phyloP scores from a whole-genome alignment of 345 rosid genomes.

The Populus deltoides region DNA sequence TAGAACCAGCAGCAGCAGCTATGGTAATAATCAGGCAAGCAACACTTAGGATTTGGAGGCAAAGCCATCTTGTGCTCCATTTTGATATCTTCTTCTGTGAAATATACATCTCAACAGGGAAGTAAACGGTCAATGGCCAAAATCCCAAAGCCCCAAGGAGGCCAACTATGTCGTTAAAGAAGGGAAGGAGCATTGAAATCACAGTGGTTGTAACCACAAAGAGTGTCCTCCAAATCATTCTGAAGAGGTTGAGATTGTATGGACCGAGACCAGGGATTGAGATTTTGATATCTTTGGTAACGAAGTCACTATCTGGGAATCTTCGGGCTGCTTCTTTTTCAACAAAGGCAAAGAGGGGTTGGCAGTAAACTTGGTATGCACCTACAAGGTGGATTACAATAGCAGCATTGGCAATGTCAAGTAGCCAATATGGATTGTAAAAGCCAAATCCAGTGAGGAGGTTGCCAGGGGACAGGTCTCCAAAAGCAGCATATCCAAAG shows the following conservation, averaged over 20 bases:
- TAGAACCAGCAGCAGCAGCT: slow-evolving; percentile 76
- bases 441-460: slow-evolving; percentile 81
- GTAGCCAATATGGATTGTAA: slow-evolving; percentile 77
- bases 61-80: slow-evolving; percentile 79
- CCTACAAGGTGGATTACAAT: slow-evolving; percentile 79
- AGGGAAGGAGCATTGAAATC: slow-evolving; percentile 81
- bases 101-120: slow-evolving; percentile 90
- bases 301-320: slow-evolving; percentile 60
- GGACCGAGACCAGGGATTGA: slow-evolving; percentile 42
- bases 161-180: slow-evolving; percentile 75
- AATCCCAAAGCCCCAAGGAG: slow-evolving; percentile 85
- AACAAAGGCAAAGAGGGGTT: slow-evolving; percentile 74
- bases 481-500: slow-evolving; percentile 85
- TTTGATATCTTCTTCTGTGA: slow-evolving; percentile 57
- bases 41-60: slow-evolving; percentile 63
- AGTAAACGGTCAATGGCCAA: slow-evolving; percentile 88
- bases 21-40: slow-evolving; percentile 64
- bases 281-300: slow-evolving; percentile 53
- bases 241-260: slow-evolving; percentile 61
- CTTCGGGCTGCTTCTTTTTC: slow-evolving; percentile 47
- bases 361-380: slow-evolving; percentile 90
- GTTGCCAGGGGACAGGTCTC: slow-evolving; percentile 72
- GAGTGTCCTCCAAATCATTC: slow-evolving; percentile 71
- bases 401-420: slow-evolving; percentile 83
- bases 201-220: slow-evolving; percentile 67